These are phyloP conservation scores for Vaccinium corymbosum DNA, from an alignment of 148 eudicot genomes.

Conservation along the genomic window DNA sequence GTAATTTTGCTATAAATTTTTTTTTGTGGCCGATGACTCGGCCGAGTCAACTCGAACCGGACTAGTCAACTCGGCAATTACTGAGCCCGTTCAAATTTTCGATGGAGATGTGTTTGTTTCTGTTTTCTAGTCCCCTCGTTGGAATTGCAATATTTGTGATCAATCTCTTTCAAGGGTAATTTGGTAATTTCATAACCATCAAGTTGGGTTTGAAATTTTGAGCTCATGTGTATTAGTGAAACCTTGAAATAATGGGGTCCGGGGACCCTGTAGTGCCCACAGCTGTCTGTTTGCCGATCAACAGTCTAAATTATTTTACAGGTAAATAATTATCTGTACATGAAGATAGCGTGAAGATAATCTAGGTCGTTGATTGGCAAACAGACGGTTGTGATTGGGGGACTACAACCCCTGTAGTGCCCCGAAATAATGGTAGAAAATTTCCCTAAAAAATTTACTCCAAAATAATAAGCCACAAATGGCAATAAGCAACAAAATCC, in stretches of 20 bases:
- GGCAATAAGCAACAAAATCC: neutral
- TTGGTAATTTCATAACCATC: conserved; percentile 10
- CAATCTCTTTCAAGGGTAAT: conserved; percentile 17
- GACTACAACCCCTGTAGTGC: too few species aligned
- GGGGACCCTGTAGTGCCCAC: too few species aligned
- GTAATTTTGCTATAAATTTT: neutral
- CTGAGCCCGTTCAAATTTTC: conserved; percentile 17
- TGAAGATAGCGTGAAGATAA: too few species aligned
- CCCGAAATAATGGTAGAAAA: neutral
- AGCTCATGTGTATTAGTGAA: neutral
- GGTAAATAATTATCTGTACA: too few species aligned
- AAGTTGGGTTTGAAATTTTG: neutral
- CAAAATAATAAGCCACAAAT: neutral
- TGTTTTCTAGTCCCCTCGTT: neutral
- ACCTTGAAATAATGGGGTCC: neutral
- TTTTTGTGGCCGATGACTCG: conserved; percentile 34
- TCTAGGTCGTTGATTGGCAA: too few species aligned
- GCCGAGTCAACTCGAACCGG: conserved; percentile 13
- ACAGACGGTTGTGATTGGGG: too few species aligned
- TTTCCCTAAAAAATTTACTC: neutral
- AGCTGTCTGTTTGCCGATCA: too few species aligned
- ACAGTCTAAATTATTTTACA: too few species aligned
- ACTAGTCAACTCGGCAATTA: conserved; percentile 24
- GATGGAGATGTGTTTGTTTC: conserved; percentile 3
- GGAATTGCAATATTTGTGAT: conserved; percentile 5